Base-by-base conservation (phyloP, 768 basidiomycete genomes). In the Naganishia vishniacii region DNA sequence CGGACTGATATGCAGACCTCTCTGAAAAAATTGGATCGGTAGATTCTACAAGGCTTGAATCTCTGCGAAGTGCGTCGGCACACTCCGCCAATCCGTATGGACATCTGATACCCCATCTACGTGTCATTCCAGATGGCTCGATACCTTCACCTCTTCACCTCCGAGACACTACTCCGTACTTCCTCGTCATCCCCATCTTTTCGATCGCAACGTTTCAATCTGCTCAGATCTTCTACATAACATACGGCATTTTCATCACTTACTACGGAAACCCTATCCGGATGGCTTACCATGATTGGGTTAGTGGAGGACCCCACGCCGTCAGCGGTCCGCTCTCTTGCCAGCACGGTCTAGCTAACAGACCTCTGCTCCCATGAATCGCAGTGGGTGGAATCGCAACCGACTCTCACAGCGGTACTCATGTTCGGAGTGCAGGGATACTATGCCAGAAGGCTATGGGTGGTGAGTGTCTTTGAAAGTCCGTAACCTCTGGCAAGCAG, bases 401-500 rank as follows among this genome's bases (percentile, higher is more conserved):
- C 61, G 32, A 26, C 41, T 8, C 15, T 62, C 4, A 51, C 48
- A 13, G 61, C 48, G 4, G 32, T 34, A 5, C 48, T 49, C 26
- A 62, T 62, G 61, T 26, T 51, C 37, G 42, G 20, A 7, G 61
- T 62, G 4, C 61, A 62, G 34, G 48, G 23, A n/a, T 62, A 51
- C 48, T 62, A 62, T 26, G 61, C 32, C 1, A 28, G 26, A 34
- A 31, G 61, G 23, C 40, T 53, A 37, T 62, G 61, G 61, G 48
- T 41, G 2, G 61, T 62, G 23, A 51, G 61, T 62, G 20, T n/a
- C 15, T 16, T 26, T 5, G 4, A n/a, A n/a, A n/a, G n/a, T n/a
- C n/a, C n/a, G n/a, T n/a, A n/a, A n/a, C n/a, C n/a, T n/a, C n/a
- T n/a, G n/a, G n/a, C n/a, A n/a, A n/a, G n/a, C n/a, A n/a, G n/a